Percentiles rank a stretch among this genome's conserved stretches.
phyloP scores from a whole-genome alignment of 345 rosid genomes.

The Lepidium aucheri region DNA sequence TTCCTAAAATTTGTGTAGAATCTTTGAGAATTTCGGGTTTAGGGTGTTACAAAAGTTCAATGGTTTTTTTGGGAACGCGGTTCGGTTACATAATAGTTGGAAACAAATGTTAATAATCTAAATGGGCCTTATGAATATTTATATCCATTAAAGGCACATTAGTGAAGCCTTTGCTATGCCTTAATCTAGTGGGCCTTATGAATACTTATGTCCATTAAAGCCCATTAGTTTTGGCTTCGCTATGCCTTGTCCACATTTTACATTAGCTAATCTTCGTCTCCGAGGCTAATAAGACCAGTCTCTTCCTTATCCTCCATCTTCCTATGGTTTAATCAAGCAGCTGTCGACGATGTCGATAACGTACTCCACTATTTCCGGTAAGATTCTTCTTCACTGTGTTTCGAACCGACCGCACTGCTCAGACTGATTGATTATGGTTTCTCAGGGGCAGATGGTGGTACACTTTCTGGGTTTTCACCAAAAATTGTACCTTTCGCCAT shows the following conservation, averaged over 20 bases:
- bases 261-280: neutral
- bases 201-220: neutral
- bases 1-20: no score
- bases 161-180: neutral
- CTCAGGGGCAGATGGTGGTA: conserved; percentile 10
- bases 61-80: neutral
- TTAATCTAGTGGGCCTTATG: neutral
- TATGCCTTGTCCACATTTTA: neutral
- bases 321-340: conserved; percentile 4
- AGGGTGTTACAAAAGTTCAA: neutral
- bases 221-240: neutral
- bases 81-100: neutral
- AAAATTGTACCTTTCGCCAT: conserved; percentile 23
- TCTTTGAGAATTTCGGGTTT: no score
- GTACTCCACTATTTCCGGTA: conserved; percentile 10
- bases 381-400: neutral
- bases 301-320: conserved; percentile 15
- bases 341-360: conserved; percentile 24
- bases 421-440: neutral
- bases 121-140: neutral
- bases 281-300: neutral
- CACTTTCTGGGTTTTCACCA: conserved; percentile 9
- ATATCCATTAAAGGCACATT: conserved; percentile 15
- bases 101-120: neutral
- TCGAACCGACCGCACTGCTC: neutral